These are phyloP conservation scores for Golubevia sp. DNA, from an alignment of 1,284 basidiomycete genomes.

Conservation along the genomic window DNA sequence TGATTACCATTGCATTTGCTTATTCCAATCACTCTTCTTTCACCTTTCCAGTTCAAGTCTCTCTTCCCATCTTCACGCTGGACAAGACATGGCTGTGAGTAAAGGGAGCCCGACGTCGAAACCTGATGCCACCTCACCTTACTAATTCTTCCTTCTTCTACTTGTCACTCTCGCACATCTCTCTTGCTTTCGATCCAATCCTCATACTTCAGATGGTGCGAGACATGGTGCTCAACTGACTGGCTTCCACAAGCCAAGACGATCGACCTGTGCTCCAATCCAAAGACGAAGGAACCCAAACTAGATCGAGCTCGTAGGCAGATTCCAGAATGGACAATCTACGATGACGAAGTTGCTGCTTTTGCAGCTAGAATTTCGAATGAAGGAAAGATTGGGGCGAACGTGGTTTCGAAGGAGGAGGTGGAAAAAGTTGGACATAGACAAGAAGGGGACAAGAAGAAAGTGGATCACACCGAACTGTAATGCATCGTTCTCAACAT, in stretches of 20 bases:
- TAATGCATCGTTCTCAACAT: no score
- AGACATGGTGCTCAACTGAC: slow-evolving; percentile 54
- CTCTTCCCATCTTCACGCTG: slow-evolving; percentile 46
- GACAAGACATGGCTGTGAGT: slow-evolving; percentile 68
- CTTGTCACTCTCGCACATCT: background rate
- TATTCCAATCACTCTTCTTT: background rate
- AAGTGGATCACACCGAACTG: no score
- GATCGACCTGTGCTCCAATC: slow-evolving; percentile 57
- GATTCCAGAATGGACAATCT: slow-evolving; percentile 55
- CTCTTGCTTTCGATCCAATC: background rate
- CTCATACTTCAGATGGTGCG: slow-evolving; percentile 39
- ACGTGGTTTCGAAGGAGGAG: slow-evolving; percentile 8
- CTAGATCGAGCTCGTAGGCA: slow-evolving; percentile 51
- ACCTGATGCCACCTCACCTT: slow-evolving; percentile 80
- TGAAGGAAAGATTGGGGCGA: slow-evolving; percentile 6
- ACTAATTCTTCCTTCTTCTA: slow-evolving; percentile 59
- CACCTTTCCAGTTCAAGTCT: slow-evolving; percentile 21
- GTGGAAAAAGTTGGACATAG: slow-evolving; percentile 7
- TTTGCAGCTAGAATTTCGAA: slow-evolving; percentile 23
- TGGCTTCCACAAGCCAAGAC: slow-evolving; percentile 55
- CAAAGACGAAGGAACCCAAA: slow-evolving; percentile 59
- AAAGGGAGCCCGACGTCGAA: no score
- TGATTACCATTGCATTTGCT: slow-evolving; percentile 63
- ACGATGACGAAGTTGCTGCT: slow-evolving; percentile 44
- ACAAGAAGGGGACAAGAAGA: no score